These are phyloP conservation scores for Arthroderma sp. DNA, from an alignment of 2,329 filamentous ascomycete genomes.

Conservation along the genomic window DNA sequence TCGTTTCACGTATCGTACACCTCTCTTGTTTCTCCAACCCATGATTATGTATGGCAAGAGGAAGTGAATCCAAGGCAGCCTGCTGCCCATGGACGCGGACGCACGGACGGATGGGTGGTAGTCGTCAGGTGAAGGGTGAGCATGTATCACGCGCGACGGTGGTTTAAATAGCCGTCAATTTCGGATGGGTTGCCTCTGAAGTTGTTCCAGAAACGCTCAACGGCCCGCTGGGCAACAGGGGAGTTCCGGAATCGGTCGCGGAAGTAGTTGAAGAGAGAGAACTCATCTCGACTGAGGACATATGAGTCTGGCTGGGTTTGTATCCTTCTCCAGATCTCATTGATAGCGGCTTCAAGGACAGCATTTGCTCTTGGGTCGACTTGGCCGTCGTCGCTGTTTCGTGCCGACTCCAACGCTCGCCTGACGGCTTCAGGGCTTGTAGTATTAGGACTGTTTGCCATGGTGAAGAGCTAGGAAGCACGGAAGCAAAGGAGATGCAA, in stretches of 20 bases:
- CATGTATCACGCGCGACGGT: background rate
- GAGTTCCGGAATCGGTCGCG: constrained; percentile 51
- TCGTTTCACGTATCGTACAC: background rate
- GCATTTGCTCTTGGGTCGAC: constrained; percentile 50
- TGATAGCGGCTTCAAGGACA: constrained; percentile 54
- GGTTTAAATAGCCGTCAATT: constrained; percentile 16
- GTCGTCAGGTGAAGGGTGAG: background rate
- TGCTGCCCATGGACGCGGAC: background rate
- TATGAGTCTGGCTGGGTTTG: constrained; percentile 53
- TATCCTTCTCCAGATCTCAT: constrained; percentile 56
- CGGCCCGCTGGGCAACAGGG: constrained; percentile 39
- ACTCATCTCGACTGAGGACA: constrained; percentile 64
- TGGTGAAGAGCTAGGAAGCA: constrained; percentile 11
- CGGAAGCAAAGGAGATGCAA: background rate
- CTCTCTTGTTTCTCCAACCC: background rate
- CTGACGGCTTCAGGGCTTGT: constrained; percentile 40
- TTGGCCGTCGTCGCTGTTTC: constrained; percentile 56
- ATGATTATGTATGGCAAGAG: background rate
- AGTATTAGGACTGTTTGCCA: constrained; percentile 27
- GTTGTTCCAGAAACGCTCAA: constrained; percentile 47
- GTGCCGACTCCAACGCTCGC: constrained; percentile 61
- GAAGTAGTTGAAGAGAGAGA: constrained; percentile 78
- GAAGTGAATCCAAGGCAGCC: background rate
- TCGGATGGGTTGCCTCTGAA: constrained; percentile 20
- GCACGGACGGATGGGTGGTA: background rate